Base-by-base conservation (phyloP, 306 rosid genomes). In the Trifolium pratense region DNA sequence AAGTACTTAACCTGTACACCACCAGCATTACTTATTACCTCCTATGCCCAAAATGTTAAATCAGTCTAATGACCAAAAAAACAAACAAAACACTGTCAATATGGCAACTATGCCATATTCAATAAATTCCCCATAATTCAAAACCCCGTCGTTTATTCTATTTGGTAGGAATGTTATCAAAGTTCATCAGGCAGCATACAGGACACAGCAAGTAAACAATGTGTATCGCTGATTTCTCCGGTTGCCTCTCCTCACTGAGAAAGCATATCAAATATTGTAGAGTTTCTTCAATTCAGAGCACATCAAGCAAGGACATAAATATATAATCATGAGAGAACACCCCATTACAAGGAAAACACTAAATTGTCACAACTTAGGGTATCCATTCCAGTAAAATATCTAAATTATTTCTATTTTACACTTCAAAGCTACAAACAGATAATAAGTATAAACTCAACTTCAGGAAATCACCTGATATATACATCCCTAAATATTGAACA, bases 391-490 rank as follows among this genome's bases (percentile, higher is more conserved):
- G 74, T 55, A 73, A 80, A 59, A 73, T 53, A 76, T 77, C 84
- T 73, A 83, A 71, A 23, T 45, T 66, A 66, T 68, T 60, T 73
- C 8, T 15, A 73, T 66, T 64, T 77, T 77, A 77, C 82, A 80
- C 43, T 72, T 76, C 17, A 68, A 75, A 73, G 66, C 85, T 81
- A 76, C 81, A 73, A 73, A 76, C 73, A 76, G 31, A 79, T 72
- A 51, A 68, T 17, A 80, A 70, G 75, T 74, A 80, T 72, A 52
- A 74, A 58, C 83, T 69, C 85, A 75, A 70, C 74, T 68, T 75
- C 81, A 70, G 74, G 80, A 80, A 80, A 75, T 62, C 74, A 64
- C 77, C 84, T 53, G 80, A 70, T 75, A 80, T 75, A 49, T 80
- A 80, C 84, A 80, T 70, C 80, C 77, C 80, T 80, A 75, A 75